A percentile compares a stretch with the other conserved stretches of the same genome.
phyloP scores from a whole-genome alignment of 768 basidiomycete species.

The Exidia glandulosa region DNA sequence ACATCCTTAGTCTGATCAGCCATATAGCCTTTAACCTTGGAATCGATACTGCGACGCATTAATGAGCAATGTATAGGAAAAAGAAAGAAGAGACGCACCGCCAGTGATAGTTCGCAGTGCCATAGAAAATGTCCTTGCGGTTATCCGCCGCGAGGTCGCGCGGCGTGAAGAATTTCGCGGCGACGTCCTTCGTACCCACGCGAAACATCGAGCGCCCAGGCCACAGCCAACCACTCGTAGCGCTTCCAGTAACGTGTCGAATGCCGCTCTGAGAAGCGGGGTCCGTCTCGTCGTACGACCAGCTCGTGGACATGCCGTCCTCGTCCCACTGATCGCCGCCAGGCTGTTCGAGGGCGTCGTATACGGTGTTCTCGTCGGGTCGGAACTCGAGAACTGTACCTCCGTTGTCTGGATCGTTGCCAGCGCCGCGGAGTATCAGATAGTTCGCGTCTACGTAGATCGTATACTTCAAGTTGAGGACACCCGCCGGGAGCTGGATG shows the following conservation, averaged over 20 bases:
- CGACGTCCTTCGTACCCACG: background rate
- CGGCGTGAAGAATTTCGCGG: background rate
- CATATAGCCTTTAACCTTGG: background rate
- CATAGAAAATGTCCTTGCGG: background rate
- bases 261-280: background rate
- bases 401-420: background rate
- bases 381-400: background rate
- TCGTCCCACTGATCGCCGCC: background rate
- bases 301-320: background rate
- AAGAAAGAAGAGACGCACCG: background rate
- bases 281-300: background rate
- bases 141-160: background rate
- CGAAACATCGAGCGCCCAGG: background rate
- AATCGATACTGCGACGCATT: background rate
- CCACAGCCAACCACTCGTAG: background rate
- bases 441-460: background rate
- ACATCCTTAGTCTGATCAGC: background rate
- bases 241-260: background rate
- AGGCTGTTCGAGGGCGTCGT: background rate
- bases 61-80: background rate
- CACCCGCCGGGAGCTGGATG: background rate
- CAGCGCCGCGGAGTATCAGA: background rate
- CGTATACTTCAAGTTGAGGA: background rate
- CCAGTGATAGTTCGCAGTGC: background rate
- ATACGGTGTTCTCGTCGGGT: background rate